phyloP scores from a whole-genome alignment of 805 yeast genomes.

The Wickerhamomyces subpelliculosus region DNA sequence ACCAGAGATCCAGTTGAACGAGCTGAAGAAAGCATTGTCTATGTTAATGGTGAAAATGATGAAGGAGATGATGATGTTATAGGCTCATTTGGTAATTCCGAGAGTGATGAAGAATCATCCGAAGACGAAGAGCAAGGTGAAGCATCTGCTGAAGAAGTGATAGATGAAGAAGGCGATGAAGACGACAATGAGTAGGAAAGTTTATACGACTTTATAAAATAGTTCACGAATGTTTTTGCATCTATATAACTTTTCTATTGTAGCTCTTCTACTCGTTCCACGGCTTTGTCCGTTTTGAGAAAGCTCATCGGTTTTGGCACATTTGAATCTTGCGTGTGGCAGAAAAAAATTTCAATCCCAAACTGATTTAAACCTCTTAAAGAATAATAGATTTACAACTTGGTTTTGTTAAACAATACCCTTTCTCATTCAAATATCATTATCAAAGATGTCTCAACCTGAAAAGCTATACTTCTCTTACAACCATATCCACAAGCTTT shows the following conservation, averaged over 20 bases:
- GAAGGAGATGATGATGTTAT: conserved; percentile 28
- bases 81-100: conserved; percentile 30
- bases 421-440: not conserved
- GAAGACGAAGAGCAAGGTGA: conserved; percentile 28
- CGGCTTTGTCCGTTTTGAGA: not conserved
- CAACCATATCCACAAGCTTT: conserved; percentile 76
- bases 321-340: not conserved
- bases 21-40: conserved; percentile 27
- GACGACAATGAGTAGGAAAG: conserved; percentile 22
- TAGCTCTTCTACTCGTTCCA: too few species aligned
- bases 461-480: conserved; percentile 62
- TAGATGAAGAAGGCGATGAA: conserved; percentile 31
- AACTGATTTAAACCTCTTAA: not conserved
- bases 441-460: conserved; percentile 6
- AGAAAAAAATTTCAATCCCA: conserved; percentile 1
- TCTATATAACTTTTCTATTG: too few species aligned
- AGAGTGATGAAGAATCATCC: conserved; percentile 37
- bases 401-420: not conserved
- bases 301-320: not conserved
- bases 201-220: not conserved
- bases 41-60: conserved; percentile 39
- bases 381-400: too few species aligned
- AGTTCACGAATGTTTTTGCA: too few species aligned
- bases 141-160: conserved; percentile 32
- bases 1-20: conserved; percentile 22